phyloP scores from a whole-genome alignment of 352 stramenopile species.

The Globisporangium okanoganense region DNA sequence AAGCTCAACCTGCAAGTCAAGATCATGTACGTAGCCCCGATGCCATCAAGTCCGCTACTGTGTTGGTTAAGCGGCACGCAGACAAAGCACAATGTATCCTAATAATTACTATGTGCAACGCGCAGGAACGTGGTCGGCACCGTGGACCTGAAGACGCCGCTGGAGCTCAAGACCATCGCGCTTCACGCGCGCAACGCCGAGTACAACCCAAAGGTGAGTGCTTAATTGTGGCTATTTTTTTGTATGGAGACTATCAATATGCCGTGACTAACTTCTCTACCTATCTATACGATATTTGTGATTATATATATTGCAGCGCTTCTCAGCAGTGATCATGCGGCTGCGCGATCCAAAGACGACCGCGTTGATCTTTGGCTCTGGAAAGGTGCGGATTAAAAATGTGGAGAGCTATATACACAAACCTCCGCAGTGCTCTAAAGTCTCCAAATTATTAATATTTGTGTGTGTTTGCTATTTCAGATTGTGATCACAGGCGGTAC shows the following conservation, averaged over 20 bases:
- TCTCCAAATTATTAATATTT: no score
- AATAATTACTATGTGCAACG: no score
- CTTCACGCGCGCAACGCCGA: constrained; percentile 97
- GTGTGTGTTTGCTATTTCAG: constrained; percentile 20
- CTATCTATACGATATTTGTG: background rate
- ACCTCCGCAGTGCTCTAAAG: no score
- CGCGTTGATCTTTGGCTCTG: constrained; percentile 97
- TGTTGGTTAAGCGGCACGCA: no score
- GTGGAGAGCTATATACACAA: no score
- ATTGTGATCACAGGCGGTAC: constrained; percentile 84
- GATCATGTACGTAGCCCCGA: constrained; percentile 70
- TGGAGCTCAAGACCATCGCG: constrained; percentile 98
- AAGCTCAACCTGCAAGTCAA: constrained; percentile 78
- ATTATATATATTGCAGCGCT: constrained; percentile 54
- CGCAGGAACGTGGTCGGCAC: constrained; percentile 93
- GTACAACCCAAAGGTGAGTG: constrained; percentile 97
- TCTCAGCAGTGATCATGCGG: constrained; percentile 95
- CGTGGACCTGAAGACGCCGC: constrained; percentile 92
- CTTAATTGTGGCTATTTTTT: background rate
- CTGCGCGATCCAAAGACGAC: constrained; percentile 96
- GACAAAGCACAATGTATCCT: no score
- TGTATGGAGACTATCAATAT: background rate
- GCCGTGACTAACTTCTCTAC: background rate
- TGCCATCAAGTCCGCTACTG: no score
- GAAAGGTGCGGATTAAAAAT: constrained; percentile 60